Percentiles rank a stretch among this genome's conserved stretches.
phyloP scores from a whole-genome alignment of 2,329 filamentous ascomycete genomes.

The Bertia moriformis region DNA sequence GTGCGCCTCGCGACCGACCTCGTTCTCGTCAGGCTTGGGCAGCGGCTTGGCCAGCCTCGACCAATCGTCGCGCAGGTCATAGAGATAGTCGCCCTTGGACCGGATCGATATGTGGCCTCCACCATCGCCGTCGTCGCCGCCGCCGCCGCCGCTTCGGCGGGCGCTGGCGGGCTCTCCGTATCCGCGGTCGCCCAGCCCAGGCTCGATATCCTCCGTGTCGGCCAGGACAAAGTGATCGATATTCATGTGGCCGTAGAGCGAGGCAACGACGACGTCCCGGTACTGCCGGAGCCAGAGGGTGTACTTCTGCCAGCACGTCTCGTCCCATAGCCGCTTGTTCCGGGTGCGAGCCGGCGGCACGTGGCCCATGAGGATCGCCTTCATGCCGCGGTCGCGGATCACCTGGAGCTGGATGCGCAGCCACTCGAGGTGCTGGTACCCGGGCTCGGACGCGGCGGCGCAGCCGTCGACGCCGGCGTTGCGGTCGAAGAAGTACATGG shows the following conservation, averaged over 20 bases:
- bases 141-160: slow-evolving; percentile 15
- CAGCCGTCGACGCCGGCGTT: slow-evolving; percentile 93
- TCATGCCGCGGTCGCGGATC: slow-evolving; percentile 72
- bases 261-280: slow-evolving; percentile 70
- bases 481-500: slow-evolving; percentile 85
- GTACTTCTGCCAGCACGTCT: slow-evolving; percentile 97
- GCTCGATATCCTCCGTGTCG: slow-evolving; percentile 63
- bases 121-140: slow-evolving; percentile 25
- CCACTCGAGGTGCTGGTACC: slow-evolving; percentile 94
- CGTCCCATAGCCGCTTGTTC: slow-evolving; percentile 81
- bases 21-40: slow-evolving; percentile 5
- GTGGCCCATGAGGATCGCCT: slow-evolving; percentile 86
- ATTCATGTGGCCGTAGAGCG: slow-evolving; percentile 91
- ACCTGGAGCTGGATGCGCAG: slow-evolving; percentile 75
- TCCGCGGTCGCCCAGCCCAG: slow-evolving; percentile 26
- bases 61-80: slow-evolving; percentile 67
- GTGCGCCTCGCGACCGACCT: not conserved
- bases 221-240: slow-evolving; percentile 93
- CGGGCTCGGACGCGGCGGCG: slow-evolving; percentile 62
- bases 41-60: slow-evolving; percentile 50
- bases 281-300: slow-evolving; percentile 81
- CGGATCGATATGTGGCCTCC: slow-evolving; percentile 39
- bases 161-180: slow-evolving; percentile 8
- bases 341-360: slow-evolving; percentile 79
- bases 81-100: slow-evolving; percentile 67